Conservation (phyloP, 2,329 filamentous ascomycete species). For the Blastomyces percursus region DNA sequence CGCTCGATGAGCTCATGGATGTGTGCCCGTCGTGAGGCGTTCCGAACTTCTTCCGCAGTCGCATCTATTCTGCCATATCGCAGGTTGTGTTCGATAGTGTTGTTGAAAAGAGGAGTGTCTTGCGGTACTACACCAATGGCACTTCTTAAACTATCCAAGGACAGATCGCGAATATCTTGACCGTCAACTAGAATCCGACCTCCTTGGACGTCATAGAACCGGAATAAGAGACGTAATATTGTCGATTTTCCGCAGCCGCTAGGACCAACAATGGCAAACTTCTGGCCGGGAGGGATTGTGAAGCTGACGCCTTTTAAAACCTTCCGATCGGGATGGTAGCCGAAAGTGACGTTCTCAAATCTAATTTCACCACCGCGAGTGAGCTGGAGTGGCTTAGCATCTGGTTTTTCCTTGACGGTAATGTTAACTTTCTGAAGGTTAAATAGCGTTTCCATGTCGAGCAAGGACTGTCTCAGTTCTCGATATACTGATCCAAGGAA, state of each 20-base stretch:
- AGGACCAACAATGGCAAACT: slow-evolving; percentile 88
- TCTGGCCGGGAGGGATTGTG: slow-evolving; percentile 89
- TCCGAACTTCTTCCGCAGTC: slow-evolving; percentile 57
- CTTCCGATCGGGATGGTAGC: slow-evolving; percentile 74
- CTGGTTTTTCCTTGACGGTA: slow-evolving; percentile 62
- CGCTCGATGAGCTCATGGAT: slow-evolving; percentile 70
- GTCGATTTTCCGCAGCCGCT: slow-evolving; percentile 96
- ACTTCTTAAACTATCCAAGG: slow-evolving; percentile 67
- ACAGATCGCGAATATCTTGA: slow-evolving; percentile 78
- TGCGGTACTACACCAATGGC: slow-evolving; percentile 94
- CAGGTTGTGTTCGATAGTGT: slow-evolving; percentile 92
- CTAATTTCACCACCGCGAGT: slow-evolving; percentile 73
- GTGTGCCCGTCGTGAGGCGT: slow-evolving; percentile 68
- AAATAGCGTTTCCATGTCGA: slow-evolving; percentile 98
- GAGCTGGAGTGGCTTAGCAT: slow-evolving; percentile 62
- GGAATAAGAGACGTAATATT: slow-evolving; percentile 78
- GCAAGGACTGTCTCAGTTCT: slow-evolving; percentile 81
- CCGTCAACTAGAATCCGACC: slow-evolving; percentile 85
- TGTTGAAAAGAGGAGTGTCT: slow-evolving; percentile 94
- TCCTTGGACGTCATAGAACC: slow-evolving; percentile 79
- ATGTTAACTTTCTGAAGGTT: slow-evolving; percentile 95
- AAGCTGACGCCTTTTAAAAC: slow-evolving; percentile 77
- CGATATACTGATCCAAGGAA: slow-evolving; percentile 97
- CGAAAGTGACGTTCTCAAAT: slow-evolving; percentile 92
- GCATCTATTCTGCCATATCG: slow-evolving; percentile 79